phyloP scores from a whole-genome alignment of 257 asterid species.

The Nyctanthes arbortristis region DNA sequence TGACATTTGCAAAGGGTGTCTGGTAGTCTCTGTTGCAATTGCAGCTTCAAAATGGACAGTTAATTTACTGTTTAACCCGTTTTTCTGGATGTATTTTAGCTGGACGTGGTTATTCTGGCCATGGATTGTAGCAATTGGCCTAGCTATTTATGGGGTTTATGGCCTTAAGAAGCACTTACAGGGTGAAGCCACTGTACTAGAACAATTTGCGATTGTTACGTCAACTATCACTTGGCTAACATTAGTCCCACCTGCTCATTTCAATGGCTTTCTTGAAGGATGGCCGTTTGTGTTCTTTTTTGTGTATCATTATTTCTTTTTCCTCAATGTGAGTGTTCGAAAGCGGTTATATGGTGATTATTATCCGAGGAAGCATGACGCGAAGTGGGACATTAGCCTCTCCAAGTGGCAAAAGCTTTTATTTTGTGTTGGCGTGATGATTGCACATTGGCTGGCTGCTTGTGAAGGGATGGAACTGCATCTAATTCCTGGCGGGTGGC shows the following conservation, averaged over 20 bases:
- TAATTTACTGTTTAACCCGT: constrained; percentile 55
- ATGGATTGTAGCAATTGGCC: constrained; percentile 60
- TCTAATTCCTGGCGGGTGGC: constrained; percentile 79
- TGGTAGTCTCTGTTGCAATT: constrained; percentile 46
- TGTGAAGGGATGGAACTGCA: constrained; percentile 87
- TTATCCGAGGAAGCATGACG: constrained; percentile 63
- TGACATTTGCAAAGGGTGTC: constrained; percentile 62
- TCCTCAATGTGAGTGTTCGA: constrained; percentile 64
- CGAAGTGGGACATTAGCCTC: constrained; percentile 68
- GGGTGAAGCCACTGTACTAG: constrained; percentile 55
- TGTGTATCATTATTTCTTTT: no score
- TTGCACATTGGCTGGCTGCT: constrained; percentile 87
- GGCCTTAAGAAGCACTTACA: constrained; percentile 53
- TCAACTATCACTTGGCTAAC: constrained; percentile 89
- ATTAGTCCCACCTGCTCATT: constrained; percentile 87
- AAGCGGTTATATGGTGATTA: no score
- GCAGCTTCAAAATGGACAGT: constrained; percentile 64
- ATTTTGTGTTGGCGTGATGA: constrained; percentile 60
- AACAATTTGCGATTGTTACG: constrained; percentile 72
- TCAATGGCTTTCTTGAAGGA: constrained; percentile 93
- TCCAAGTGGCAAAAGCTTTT: constrained; percentile 70
- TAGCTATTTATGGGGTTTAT: constrained; percentile 62
- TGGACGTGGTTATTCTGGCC: constrained; percentile 97
- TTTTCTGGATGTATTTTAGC: constrained; percentile 92
- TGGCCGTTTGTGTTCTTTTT: constrained; percentile 93